Evolutionary conservation across 2,329 filamentous ascomycete species (phyloP).

Genomic region (Aspergillus amoenus): DNA sequence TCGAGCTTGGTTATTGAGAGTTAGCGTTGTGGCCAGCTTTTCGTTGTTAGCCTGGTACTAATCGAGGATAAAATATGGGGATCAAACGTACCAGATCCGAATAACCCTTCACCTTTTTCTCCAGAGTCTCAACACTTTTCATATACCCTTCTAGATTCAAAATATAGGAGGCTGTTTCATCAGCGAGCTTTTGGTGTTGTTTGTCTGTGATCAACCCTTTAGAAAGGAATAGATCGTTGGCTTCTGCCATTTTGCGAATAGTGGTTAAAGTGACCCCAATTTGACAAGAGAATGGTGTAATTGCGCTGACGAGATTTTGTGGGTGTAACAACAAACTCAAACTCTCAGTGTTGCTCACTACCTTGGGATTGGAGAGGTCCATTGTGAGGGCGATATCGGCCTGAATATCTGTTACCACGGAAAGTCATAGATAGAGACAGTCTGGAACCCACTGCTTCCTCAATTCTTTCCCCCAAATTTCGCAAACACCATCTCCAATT

Average conservation of each 20-base stretch:
- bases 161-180: constrained; percentile 10
- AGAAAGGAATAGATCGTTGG: constrained; percentile 10
- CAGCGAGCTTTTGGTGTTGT: neutral
- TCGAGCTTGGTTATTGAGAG: constrained; percentile 10
- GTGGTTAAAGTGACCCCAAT: constrained; percentile 10
- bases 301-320: constrained; percentile 14
- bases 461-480: constrained; percentile 13
- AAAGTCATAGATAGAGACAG: neutral
- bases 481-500: constrained; percentile 17
- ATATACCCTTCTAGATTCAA: constrained; percentile 12
- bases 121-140: constrained; percentile 15
- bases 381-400: constrained; percentile 16
- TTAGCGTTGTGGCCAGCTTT: constrained; percentile 17
- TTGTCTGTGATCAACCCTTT: neutral
- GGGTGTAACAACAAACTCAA: constrained; percentile 9
- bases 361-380: constrained; percentile 1
- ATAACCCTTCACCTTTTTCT: constrained; percentile 18
- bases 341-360: neutral
- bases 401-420: neutral
- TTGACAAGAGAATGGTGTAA: constrained; percentile 8
- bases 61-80: neutral
- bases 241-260: constrained; percentile 7
- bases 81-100: constrained; percentile 15
- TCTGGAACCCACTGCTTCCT: constrained; percentile 9
- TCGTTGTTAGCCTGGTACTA: neutral